Percentiles rank a stretch among this genome's conserved stretches.
phyloP scores from a whole-genome alignment of 768 basidiomycete genomes.

The Mycena alexandri region DNA sequence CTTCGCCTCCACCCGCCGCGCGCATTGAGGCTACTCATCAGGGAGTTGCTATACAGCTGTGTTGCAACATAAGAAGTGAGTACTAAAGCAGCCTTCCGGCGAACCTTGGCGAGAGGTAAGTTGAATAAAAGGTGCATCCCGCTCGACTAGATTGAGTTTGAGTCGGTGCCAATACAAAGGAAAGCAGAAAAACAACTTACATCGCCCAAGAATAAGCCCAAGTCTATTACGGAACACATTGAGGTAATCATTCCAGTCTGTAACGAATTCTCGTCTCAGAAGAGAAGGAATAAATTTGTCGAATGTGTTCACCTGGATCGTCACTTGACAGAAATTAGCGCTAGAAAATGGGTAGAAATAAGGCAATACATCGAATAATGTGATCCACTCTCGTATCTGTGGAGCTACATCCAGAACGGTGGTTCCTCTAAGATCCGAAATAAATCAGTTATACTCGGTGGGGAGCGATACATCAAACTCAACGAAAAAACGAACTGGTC shows the following conservation, averaged over 20 bases:
- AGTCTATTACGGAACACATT: constrained; percentile 47
- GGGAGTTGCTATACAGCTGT: constrained; percentile 51
- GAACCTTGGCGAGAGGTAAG: constrained; percentile 49
- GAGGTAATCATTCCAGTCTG: constrained; percentile 45
- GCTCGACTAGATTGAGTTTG: background rate
- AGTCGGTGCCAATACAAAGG: background rate
- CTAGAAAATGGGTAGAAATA: background rate
- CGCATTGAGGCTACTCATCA: constrained; percentile 55
- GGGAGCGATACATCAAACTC: background rate
- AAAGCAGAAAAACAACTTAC: constrained; percentile 10
- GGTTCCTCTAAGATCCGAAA: constrained; percentile 41
- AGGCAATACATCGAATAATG: constrained; percentile 49
- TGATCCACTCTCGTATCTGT: constrained; percentile 55
- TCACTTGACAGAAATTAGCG: constrained; percentile 41
- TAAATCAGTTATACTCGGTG: background rate
- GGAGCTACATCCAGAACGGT: constrained; percentile 51
- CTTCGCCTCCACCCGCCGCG: constrained; percentile 41
- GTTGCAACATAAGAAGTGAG: background rate
- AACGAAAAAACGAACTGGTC: constrained; percentile 32
- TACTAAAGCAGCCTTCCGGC: background rate
- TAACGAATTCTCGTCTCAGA: constrained; percentile 6
- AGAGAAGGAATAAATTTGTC: background rate
- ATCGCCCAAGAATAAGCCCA: constrained; percentile 49
- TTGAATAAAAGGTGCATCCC: constrained; percentile 51
- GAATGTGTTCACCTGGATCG: constrained; percentile 47